These are phyloP conservation scores for Phytophthora pini DNA, from an alignment of 352 stramenopile species.

Conservation along the genomic window DNA sequence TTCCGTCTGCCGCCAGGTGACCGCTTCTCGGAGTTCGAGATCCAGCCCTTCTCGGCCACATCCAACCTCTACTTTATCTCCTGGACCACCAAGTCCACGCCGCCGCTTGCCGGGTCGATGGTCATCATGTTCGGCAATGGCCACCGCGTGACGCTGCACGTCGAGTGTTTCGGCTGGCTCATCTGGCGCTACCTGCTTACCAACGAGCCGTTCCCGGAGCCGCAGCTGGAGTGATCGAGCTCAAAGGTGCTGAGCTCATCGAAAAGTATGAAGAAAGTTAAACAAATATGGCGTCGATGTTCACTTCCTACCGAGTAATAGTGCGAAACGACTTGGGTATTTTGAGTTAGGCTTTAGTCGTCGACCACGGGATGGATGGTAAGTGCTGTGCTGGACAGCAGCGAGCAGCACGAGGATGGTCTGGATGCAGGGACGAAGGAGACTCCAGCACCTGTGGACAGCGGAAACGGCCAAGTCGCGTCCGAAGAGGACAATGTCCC, in stretches of 20 bases:
- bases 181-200: conserved; percentile 88
- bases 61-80: conserved; percentile 87
- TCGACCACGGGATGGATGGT: conserved; percentile 31
- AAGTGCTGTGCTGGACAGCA: conserved; percentile 18
- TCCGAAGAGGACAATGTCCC: background rate
- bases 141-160: conserved; percentile 83
- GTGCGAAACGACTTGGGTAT: conserved; percentile 27
- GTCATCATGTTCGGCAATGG: conserved; percentile 88
- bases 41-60: conserved; percentile 72
- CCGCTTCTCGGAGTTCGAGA: conserved; percentile 78
- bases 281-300: too few relatives aligned
- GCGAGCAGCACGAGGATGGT: conserved; percentile 19
- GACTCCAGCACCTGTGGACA: conserved; percentile 4
- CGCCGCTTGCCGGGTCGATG: conserved; percentile 74
- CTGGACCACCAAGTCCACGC: conserved; percentile 85
- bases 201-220: conserved; percentile 82
- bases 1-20: conserved; percentile 80
- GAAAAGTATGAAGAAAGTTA: background rate
- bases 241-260: background rate
- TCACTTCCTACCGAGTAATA: too few relatives aligned
- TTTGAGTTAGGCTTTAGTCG: conserved; percentile 4
- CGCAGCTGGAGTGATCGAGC: conserved; percentile 48
- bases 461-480: background rate
- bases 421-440: background rate
- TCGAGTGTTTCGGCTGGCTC: conserved; percentile 87